Evolutionary conservation across 768 basidiomycete species (phyloP), one percentile per base, ranked within the genome.

Genomic region (Rhizopogon salebrosus): DNA sequence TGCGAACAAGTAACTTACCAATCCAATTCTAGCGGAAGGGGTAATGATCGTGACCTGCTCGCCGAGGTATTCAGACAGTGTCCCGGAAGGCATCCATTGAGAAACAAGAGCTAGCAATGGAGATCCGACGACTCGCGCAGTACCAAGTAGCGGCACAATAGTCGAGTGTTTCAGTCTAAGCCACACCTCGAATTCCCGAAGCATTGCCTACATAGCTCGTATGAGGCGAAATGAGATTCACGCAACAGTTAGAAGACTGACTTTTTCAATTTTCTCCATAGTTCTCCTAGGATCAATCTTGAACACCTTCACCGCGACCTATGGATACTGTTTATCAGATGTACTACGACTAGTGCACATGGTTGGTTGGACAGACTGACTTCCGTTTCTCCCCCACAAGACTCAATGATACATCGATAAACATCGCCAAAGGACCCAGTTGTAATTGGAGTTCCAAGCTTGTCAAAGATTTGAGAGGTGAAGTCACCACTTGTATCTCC

Each of bases 141-240:
- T 43, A 9, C 63, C 60, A n/a, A 48, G 52, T 18, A 63, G 57
- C 4, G 57, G 57, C 2, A 64, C 38, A 10, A 64, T 52, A 48
- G 58, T 64, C 14, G 22, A 31, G 48, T 64, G 58, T 3, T 22
- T 18, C 9, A 64, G 51, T 18, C 37, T n/a, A 22, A 49, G 48
- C 63, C 63, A 64, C 14, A 62, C 53, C 18, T 42, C 34, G 16
- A 63, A 42, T 48, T 63, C n/a, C n/a, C n/a, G n/a, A n/a, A n/a
- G n/a, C n/a, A n/a, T n/a, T n/a, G n/a, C n/a, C n/a, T n/a, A n/a
- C 62, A 24, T 35, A 41, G 14, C 13, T 16, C 14, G n/a, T n/a
- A 2, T 3, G 7, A 7, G 24, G 23, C 3, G 3, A 41, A 16
- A 8, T 16, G 14, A 13, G 3, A 23, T 3, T 0, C 14, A 41